Base-by-base conservation (phyloP, 2,329 filamentous ascomycete genomes). In the Aspergillus alliaceus region DNA sequence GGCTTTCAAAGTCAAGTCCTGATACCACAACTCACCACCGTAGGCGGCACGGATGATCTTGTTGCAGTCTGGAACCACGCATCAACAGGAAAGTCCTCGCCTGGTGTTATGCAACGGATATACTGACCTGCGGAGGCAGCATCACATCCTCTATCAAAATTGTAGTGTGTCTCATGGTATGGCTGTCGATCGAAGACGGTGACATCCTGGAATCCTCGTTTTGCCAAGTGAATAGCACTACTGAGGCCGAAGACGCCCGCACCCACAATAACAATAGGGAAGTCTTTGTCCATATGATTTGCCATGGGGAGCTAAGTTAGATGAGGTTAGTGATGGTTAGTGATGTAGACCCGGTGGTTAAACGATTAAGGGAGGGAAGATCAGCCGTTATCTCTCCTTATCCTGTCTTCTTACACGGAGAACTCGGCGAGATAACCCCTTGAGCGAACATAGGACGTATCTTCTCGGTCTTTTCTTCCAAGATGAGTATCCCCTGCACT, bases 121-220 rank as follows among this genome's bases (percentile, higher is more conserved):
- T 31, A 52, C 55, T 56, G 51, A 75, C 72, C 75, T 53, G 78
- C 77, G 4, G 77, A 80, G 0, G 79, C 78, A 2, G 71, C 73
- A 63, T 80, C 78, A 49, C 75, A 74, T 22, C 79, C 80, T 1
- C 67, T 57, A 1, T 69, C 59, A 53, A 77, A 78, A 6, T 75
- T 74, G 51, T 82, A 82, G 0, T 64, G 64, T 0, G 69, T 69
- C 32, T 75, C 54, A 12, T 77, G 71, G 32, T 80, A 71, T 18
- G 75, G 68, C 61, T 82, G 78, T 59, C 74, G 74, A 63, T 84
- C 81, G 32, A 84, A 72, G 11, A 84, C 73, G 8, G 74, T 81
- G 25, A 83, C 71, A 57, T 79, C 72, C 6, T 20, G 70, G 64
- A 82, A 84, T 3, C 80, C 81, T 11, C 76, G 65, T 48, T 70